These are phyloP conservation scores for Fusarium circinatum DNA, from an alignment of 2,329 filamentous ascomycete species.

Conservation along the genomic window DNA sequence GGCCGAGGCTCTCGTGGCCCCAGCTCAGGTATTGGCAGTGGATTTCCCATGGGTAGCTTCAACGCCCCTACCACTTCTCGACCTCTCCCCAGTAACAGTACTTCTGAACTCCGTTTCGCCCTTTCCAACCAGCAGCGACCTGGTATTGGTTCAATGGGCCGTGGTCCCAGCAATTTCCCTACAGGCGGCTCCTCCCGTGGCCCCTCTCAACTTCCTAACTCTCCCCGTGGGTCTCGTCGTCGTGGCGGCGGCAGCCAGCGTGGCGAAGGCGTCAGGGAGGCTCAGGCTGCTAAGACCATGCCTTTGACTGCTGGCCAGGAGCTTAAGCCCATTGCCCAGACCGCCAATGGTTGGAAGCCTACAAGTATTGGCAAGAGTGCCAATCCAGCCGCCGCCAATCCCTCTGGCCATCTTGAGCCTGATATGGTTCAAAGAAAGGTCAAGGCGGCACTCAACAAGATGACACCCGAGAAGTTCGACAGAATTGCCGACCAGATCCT, in stretches of 20 bases:
- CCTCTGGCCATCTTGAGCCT: constrained; percentile 77
- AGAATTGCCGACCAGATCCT: constrained; percentile 95
- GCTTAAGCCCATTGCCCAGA: constrained; percentile 79
- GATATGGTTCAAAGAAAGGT: constrained; percentile 98
- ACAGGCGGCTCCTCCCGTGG: constrained; percentile 67
- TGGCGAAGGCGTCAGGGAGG: constrained; percentile 68
- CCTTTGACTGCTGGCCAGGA: constrained; percentile 87
- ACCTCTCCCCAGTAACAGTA: constrained; percentile 79
- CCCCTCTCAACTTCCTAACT: constrained; percentile 45
- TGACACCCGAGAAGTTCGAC: constrained; percentile 99
- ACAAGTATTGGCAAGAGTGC: constrained; percentile 67
- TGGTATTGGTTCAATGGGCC: constrained; percentile 52
- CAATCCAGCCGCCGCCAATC: constrained; percentile 53
- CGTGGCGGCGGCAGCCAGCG: constrained; percentile 64
- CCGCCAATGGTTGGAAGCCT: constrained; percentile 89
- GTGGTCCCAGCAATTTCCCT: constrained; percentile 67
- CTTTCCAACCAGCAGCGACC: constrained; percentile 58
- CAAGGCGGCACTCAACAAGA: constrained; percentile 98
- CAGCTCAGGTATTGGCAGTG: constrained; percentile 46
- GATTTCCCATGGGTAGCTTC: constrained; percentile 78
- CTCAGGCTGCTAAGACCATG: constrained; percentile 85
- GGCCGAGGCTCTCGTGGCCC: constrained; percentile 24
- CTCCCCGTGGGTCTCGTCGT: constrained; percentile 70
- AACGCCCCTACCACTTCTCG: constrained; percentile 57
- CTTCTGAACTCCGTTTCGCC: constrained; percentile 79